Base-by-base conservation (phyloP, 257 asterid species). In the Cynanchum wilfordii region DNA sequence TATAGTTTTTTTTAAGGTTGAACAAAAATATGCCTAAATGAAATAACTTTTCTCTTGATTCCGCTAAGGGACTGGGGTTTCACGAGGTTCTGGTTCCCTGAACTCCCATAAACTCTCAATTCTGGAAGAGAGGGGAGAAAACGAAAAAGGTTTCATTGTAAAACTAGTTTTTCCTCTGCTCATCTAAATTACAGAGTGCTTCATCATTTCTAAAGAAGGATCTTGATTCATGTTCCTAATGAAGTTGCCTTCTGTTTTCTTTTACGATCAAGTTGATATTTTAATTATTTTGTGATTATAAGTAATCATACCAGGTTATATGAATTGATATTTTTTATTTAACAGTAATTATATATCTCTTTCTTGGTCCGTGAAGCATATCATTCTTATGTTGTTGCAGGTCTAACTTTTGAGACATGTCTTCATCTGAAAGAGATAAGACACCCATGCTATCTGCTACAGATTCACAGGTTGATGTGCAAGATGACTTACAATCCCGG, bases 371-470 rank as follows among this genome's bases (percentile, higher is more conserved):
- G 7, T 16, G 47, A 38, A 75, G 25, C 12, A 29, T 30, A 42
- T 64, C 67, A 15, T 44, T 63, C 29, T 19, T 33, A 4, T 67
- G 33, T 50, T 70, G 30, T 68, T 78, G 66, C 82, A 84, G 84
- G 73, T 64, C 15, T 27, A 68, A 24, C 30, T 68, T 67, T 56
- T 55, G 25, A 73, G 78, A 68, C 73, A 93, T 93, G 98, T 84
- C 78, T 79, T 68, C 90, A 69, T 83, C 68, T 50, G 97, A 93
- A 69, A 89, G 83, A 84, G 96, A 93, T 70, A 80, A 82, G 76
- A 45, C 72, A 33, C 97, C 96, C 17, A 93, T 91, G 96, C 82
- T 91, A 47, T 84, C 87, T 30, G 69, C 86, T 33, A 50, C 84
- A 36, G 80, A 80, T 75, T 63, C 86, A 20, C 87, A 83, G 60